Conservation (phyloP, 768 basidiomycete species). For the Filobasidium wieringae region DNA sequence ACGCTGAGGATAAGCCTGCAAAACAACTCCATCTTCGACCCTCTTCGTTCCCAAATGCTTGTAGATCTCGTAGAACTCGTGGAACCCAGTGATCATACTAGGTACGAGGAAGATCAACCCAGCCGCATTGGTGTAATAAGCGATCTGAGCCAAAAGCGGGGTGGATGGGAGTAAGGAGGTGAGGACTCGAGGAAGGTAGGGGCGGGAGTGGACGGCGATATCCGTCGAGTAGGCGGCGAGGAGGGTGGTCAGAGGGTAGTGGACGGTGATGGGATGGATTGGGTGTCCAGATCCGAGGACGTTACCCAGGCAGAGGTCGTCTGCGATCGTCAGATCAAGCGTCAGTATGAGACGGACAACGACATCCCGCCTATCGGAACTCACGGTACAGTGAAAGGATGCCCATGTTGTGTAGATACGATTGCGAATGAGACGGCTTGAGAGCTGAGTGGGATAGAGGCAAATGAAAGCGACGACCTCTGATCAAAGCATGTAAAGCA, state of each 20-base stretch:
- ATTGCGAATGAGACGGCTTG: too few species aligned
- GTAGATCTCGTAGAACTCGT: slow-evolving; percentile 35
- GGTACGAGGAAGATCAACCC: slow-evolving; percentile 30
- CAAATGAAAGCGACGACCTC: too few species aligned
- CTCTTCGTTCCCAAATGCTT: slow-evolving; percentile 24
- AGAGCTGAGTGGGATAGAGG: too few species aligned
- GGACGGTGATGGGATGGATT: slow-evolving; percentile 13
- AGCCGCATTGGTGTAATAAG: slow-evolving; percentile 32
- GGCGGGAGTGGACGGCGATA: slow-evolving; percentile 24
- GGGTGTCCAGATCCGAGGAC: background rate
- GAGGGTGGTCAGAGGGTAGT: slow-evolving; percentile 17
- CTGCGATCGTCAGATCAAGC: background rate
- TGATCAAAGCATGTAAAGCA: too few species aligned
- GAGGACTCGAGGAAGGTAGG: slow-evolving; percentile 15
- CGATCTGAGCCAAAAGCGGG: slow-evolving; percentile 23
- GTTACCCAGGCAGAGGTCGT: background rate
- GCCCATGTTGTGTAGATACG: background rate
- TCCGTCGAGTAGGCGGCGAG: slow-evolving; percentile 28
- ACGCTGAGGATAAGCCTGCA: slow-evolving; percentile 14
- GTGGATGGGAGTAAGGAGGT: slow-evolving; percentile 25
- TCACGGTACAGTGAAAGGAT: background rate
- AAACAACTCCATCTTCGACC: slow-evolving; percentile 19
- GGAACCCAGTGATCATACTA: slow-evolving; percentile 30
- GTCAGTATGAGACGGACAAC: background rate
- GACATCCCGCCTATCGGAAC: background rate